These are phyloP conservation scores for Coemansia erecta DNA, from an alignment of 192 early-diverging fungal genomes.

Conservation along the genomic window DNA sequence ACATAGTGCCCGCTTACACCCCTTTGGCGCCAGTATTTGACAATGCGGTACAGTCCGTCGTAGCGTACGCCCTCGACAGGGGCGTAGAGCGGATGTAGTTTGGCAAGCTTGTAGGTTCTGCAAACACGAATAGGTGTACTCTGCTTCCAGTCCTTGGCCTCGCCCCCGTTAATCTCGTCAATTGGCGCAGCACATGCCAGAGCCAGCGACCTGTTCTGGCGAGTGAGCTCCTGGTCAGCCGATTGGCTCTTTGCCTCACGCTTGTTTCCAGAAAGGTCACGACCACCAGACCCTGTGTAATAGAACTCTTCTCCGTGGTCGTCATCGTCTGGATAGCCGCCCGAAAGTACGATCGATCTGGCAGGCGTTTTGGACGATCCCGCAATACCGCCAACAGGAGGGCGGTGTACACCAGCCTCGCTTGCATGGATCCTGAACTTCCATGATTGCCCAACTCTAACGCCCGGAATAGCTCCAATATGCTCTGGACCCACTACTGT, in stretches of 20 bases:
- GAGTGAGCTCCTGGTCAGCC: constrained; percentile 58
- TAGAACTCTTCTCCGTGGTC: constrained; percentile 66
- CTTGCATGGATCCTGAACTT: constrained; percentile 46
- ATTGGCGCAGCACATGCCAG: constrained; percentile 57
- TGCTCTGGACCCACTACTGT: constrained; percentile 49
- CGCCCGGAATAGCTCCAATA: constrained; percentile 59
- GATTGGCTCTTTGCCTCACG: constrained; percentile 52
- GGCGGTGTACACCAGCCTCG: constrained; percentile 61
- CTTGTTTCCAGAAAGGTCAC: constrained; percentile 59
- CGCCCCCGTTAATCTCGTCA: constrained; percentile 35
- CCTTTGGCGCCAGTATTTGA: constrained; percentile 61
- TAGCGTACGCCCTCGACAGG: constrained; percentile 59
- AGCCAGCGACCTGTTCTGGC: constrained; percentile 60
- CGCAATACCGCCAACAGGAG: constrained; percentile 63
- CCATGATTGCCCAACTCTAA: constrained; percentile 61
- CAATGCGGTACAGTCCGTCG: constrained; percentile 67
- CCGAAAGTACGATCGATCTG: constrained; percentile 61
- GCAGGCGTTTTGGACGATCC: constrained; percentile 56
- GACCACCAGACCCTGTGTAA: constrained; percentile 69
- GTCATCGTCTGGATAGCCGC: constrained; percentile 64
- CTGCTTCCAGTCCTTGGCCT: constrained; percentile 55
- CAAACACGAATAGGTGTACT: constrained; percentile 60
- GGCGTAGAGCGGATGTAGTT: constrained; percentile 53
- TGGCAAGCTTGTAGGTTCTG: constrained; percentile 52
- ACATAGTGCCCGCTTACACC: constrained; percentile 50